Conservation (phyloP, 306 rosid genomes). For the Acmispon strigosus region DNA sequence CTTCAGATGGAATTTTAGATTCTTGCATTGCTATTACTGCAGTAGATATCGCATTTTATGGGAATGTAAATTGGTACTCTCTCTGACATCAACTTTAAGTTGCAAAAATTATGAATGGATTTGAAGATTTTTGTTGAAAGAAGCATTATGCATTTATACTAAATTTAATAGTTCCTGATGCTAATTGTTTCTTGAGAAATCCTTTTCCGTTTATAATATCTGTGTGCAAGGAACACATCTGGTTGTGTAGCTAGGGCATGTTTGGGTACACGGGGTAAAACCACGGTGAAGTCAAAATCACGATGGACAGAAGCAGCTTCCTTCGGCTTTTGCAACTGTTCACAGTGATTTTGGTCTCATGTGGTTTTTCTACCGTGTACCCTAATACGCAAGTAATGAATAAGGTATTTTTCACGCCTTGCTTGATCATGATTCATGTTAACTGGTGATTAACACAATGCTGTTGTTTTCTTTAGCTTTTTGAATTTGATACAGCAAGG, state of each 20-base stretch:
- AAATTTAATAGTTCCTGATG: not conserved
- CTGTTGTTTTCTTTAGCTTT: constrained; percentile 16
- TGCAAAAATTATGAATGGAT: not conserved
- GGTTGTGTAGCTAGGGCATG: not conserved
- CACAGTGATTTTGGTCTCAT: too few species aligned
- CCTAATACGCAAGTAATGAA: too few species aligned
- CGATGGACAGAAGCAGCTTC: too few species aligned
- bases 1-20: constrained; percentile 11
- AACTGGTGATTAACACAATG: not conserved
- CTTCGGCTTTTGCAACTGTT: too few species aligned
- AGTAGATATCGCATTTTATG: not conserved
- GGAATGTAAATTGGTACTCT: not conserved
- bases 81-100: not conserved
- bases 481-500: constrained; percentile 36
- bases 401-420: not conserved
- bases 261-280: too few species aligned
- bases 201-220: not conserved
- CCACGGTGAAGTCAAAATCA: too few species aligned
- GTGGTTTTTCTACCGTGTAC: too few species aligned
- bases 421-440: constrained; percentile 10
- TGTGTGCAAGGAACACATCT: not conserved
- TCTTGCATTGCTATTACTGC: constrained; percentile 6
- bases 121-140: not conserved
- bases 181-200: not conserved
- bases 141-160: not conserved